Base-by-base conservation (phyloP, 139 green algal species). In the Trebouxia sp. region DNA sequence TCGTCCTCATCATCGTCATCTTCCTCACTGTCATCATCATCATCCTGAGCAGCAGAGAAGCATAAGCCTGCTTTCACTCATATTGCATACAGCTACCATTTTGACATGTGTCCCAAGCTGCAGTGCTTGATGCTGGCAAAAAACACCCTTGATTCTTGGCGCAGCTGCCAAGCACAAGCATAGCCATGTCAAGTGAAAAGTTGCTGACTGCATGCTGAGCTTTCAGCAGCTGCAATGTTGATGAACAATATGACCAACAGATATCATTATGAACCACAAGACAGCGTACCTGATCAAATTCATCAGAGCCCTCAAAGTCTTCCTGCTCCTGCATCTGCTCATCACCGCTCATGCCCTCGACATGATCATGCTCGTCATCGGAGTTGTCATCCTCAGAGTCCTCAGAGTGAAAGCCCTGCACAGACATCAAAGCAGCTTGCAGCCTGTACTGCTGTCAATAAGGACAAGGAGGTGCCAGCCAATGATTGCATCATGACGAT, bases 331-430 rank as follows among this genome's bases (percentile, higher is more conserved):
- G 37, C 41, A 78, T 80, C 22, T 83, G 48, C 30, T 83, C 43
- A 41, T 83, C 82, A 9, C 65, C 75, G 32, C 74, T 78, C 24
- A 56, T 43, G 11, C 75, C 80, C 10, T 86, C 75, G 20, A 81
- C 66, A 51, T 87, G 81, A 7, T 81, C 50, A 26, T 67, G 79
- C n/a, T 85, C 58, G 24, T 85, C 75, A 48, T 85, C 75, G 32
- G 69, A 76, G 8, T 67, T 67, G 48, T 83, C 43, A 35, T 87
- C 83, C 48, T 75, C 65, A 24, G 79, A 70, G 35, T 74, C 43
- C n/a, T n/a, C n/a, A 17, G 35, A 55, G 62, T 70, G 32, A 28
- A 50, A 78, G 15, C 76, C 82, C 41, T 82, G 75, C 24, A 51
- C 70, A 76, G 14, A 76, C 0, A 30, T 30, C 9, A 50, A 50